Base-by-base conservation (phyloP, 1,139 yeast species). In the Candida mesenterica region DNA sequence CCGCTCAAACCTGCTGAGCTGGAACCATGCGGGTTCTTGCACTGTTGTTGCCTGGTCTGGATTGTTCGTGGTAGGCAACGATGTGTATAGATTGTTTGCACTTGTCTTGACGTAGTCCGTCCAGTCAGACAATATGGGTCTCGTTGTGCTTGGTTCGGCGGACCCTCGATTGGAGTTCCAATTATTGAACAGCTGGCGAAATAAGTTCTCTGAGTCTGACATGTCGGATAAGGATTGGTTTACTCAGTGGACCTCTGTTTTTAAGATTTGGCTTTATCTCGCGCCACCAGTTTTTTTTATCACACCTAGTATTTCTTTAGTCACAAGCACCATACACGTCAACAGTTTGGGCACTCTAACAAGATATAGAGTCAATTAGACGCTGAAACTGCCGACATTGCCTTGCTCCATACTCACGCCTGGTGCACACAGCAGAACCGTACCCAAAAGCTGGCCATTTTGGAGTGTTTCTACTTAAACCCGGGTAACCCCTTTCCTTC, bases 1-100 rank as follows among this genome's bases (percentile, higher is more conserved):
- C 40, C 95, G 68, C 54, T 92, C 98, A 54, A 92, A 76, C 40
- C 95, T 66, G 5, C 92, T 77, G 38, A 90, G 62, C 44, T 63
- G 63, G 46, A 74, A 75, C 82, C 82, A 77, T 16, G 70, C 57
- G 1, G 82, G 75, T 43, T 71, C 76, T 44, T 65, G 65, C 1
- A 50, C 50, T 4, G 49, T 35, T 44, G 51, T 38, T 49, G 55
- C 15, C 45, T 45, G 19, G 51, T 45, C 36, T 52, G 57, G 20
- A 16, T 26, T 28, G 8, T 45, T 48, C 37, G 61, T 53, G 3
- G 65, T 52, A 2, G 77, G 77, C 25, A 71, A 55, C 24, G 65
- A 52, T n/a, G 57, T 49, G 46, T 71, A 71, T 14, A 71, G 48
- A 42, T 64, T 64, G 44, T 63, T 67, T 25, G 75, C 75, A 10